phyloP scores from a whole-genome alignment of 2,329 filamentous ascomycete genomes.

The Atkinsonella texensis region DNA sequence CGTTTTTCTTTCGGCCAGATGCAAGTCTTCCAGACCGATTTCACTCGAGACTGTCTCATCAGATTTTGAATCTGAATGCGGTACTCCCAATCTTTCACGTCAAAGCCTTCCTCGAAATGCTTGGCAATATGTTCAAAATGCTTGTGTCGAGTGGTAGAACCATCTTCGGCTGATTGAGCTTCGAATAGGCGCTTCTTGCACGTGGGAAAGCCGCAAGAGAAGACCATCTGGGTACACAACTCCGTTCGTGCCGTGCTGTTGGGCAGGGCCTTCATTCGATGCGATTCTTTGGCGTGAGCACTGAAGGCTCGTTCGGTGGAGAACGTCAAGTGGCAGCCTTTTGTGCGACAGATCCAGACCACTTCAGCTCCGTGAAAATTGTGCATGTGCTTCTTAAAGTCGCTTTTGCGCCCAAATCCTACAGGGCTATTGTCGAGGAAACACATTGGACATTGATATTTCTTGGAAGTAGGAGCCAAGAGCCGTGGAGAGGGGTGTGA shows the following conservation, averaged over 20 bases:
- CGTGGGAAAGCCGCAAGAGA: constrained; percentile 29
- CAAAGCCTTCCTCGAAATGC: constrained; percentile 31
- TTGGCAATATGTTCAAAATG: constrained; percentile 36
- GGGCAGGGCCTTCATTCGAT: constrained; percentile 28
- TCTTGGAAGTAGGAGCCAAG: constrained; percentile 26
- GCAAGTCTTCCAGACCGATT: constrained; percentile 32
- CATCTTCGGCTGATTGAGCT: constrained; percentile 24
- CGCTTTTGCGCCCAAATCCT: constrained; percentile 33
- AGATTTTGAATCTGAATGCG: constrained; percentile 31
- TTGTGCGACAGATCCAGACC: constrained; percentile 30
- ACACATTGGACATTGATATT: constrained; percentile 34
- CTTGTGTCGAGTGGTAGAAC: constrained; percentile 25
- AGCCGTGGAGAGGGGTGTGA: constrained; percentile 25
- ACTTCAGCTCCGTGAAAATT: constrained; percentile 33
- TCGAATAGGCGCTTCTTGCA: constrained; percentile 33
- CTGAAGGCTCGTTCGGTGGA: constrained; percentile 33
- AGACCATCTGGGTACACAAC: constrained; percentile 31
- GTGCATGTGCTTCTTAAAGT: constrained; percentile 37
- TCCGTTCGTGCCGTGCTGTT: constrained; percentile 29
- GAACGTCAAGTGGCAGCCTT: constrained; percentile 29
- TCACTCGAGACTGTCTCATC: constrained; percentile 30
- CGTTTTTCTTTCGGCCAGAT: constrained; percentile 33
- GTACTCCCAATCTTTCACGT: constrained; percentile 32
- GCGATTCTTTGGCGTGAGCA: constrained; percentile 30
- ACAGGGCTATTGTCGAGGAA: constrained; percentile 32